Conservation (phyloP, 148 eudicot genomes). For the Hydrangea macrophylla region DNA sequence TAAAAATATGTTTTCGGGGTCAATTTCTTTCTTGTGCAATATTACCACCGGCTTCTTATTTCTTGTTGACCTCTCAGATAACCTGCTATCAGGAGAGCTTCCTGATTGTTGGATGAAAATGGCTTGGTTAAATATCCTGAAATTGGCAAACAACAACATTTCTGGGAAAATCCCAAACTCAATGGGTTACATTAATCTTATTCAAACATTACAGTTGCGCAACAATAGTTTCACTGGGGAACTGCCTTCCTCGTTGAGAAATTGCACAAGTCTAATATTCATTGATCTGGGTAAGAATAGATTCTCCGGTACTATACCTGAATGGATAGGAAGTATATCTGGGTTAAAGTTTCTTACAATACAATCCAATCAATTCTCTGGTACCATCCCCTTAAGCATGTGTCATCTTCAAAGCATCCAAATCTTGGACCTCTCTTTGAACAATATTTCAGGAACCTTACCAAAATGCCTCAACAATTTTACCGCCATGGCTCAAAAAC, state of each 20-base stretch:
- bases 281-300: constrained; percentile 19
- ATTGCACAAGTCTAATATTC: constrained; percentile 1
- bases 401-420: constrained; percentile 17
- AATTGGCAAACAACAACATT: constrained; percentile 4
- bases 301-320: constrained; percentile 20
- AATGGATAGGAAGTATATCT: constrained; percentile 16
- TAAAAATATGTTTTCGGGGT: constrained; percentile 3
- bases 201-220: too few species aligned
- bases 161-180: neutral
- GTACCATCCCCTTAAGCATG: constrained; percentile 19
- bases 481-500: neutral
- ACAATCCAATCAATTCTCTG: constrained; percentile 17
- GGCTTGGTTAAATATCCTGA: neutral
- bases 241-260: constrained; percentile 18
- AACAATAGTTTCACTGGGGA: constrained; percentile 16
- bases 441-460: constrained; percentile 22
- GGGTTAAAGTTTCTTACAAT: constrained; percentile 17
- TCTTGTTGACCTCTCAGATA: constrained; percentile 8
- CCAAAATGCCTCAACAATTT: constrained; percentile 17
- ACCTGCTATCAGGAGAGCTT: constrained; percentile 6
- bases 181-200: constrained; percentile 1
- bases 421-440: constrained; percentile 23
- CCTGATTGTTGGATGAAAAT: constrained; percentile 7
- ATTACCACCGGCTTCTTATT: neutral
- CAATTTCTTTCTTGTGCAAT: neutral